Conservation (phyloP, 306 rosid species). For the Acacia acuminata region DNA sequence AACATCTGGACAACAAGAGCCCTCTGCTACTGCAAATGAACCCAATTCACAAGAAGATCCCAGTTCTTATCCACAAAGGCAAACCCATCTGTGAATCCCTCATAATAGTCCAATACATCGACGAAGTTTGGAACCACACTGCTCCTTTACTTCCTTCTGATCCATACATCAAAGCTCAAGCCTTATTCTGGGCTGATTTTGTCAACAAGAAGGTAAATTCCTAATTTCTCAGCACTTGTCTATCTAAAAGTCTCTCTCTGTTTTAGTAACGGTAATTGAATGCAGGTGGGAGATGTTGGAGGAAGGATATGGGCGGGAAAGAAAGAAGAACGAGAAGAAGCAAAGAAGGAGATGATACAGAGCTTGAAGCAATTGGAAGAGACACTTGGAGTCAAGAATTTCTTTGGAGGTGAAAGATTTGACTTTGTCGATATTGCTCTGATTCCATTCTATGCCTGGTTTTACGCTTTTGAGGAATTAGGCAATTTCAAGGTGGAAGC, state of each 20-base stretch:
- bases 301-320: conserved; percentile 32
- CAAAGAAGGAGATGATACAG: conserved; percentile 36
- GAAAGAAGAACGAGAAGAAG: conserved; percentile 26
- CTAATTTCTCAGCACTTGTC: background rate
- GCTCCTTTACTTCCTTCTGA: conserved; percentile 31
- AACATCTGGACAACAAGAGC: conserved; percentile 1
- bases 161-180: conserved; percentile 20
- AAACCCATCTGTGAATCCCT: conserved; percentile 32
- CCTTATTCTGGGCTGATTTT: background rate
- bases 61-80: background rate
- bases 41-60: background rate
- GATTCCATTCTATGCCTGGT: conserved; percentile 43
- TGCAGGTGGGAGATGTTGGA: conserved; percentile 26
- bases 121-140: conserved; percentile 32
- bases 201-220: background rate
- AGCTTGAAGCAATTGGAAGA: conserved; percentile 42
- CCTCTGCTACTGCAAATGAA: conserved; percentile 8
- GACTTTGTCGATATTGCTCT: conserved; percentile 52
- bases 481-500: conserved; percentile 43
- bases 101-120: conserved; percentile 33
- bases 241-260: background rate
- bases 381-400: conserved; percentile 33
- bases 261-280: background rate
- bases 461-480: conserved; percentile 37
- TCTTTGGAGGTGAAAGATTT: conserved; percentile 38